A percentile compares a stretch with the other conserved stretches of the same genome.
phyloP scores from a whole-genome alignment of 2,329 filamentous ascomycete species.

The Verticillium longisporum region DNA sequence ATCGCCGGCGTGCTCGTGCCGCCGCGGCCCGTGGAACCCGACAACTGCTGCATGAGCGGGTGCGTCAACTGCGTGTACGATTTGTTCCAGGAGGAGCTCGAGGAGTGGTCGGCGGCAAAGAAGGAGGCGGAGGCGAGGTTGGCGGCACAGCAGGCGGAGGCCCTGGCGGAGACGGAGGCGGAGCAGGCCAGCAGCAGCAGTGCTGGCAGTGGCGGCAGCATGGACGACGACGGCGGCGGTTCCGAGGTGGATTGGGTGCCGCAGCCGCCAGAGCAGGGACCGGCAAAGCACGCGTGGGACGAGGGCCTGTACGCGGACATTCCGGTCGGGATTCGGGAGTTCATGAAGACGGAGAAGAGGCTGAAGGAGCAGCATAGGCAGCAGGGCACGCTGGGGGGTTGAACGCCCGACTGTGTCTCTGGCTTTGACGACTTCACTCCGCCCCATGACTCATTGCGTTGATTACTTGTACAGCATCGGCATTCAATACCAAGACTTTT shows the following conservation, averaged over 20 bases:
- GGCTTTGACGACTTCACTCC: not conserved
- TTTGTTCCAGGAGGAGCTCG: conserved; percentile 81
- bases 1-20: conserved; percentile 79
- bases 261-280: conserved; percentile 26
- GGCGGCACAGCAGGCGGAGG: conserved; percentile 29
- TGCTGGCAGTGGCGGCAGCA: conserved; percentile 59
- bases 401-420: conserved; percentile 5
- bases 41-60: conserved; percentile 99
- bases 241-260: conserved; percentile 62
- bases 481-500: not conserved
- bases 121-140: conserved; percentile 55
- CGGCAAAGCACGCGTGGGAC: conserved; percentile 46
- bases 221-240: conserved; percentile 77
- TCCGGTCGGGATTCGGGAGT: conserved; percentile 88
- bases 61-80: conserved; percentile 99
- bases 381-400: conserved; percentile 44
- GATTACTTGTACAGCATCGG: not conserved
- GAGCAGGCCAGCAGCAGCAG: conserved; percentile 59
- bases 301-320: conserved; percentile 71
- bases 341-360: conserved; percentile 95
- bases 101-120: conserved; percentile 70
- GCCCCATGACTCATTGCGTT: not conserved
- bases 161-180: conserved; percentile 23
- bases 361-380: conserved; percentile 67
- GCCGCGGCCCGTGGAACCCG: conserved; percentile 78